phyloP scores from a whole-genome alignment of 208 protist species.

The Leptomonas pyrrhocoris region DNA sequence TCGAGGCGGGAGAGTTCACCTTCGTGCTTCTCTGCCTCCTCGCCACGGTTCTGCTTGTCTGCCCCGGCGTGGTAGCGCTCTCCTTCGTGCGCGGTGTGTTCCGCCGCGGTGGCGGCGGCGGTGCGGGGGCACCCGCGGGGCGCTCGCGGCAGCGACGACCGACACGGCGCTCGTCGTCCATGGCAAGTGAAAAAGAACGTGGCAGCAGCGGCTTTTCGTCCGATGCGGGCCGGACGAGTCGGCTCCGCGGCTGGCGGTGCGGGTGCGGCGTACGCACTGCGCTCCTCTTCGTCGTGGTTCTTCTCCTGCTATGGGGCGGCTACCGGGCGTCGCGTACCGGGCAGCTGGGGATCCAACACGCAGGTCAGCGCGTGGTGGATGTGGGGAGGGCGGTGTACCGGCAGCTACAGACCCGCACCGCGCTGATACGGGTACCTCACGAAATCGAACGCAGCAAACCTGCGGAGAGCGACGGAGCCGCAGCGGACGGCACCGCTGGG shows the following conservation, averaged over 20 bases:
- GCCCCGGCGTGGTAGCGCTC: constrained; percentile 2
- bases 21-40: constrained; percentile 26
- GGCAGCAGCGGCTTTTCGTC: no score
- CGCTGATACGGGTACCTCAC: constrained; percentile 14
- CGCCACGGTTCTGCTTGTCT: constrained; percentile 22
- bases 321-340: constrained; percentile 12
- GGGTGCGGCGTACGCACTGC: not conserved
- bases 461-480: not conserved
- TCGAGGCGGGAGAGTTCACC: constrained; percentile 15
- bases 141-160: no score
- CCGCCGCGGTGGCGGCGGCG: not conserved
- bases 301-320: constrained; percentile 4
- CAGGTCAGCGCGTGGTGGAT: not conserved
- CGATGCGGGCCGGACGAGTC: no score
- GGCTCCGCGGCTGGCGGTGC: not conserved
- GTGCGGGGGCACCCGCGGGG: not conserved
- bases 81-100: constrained; percentile 13
- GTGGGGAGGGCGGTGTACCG: constrained; percentile 11
- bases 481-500: not conserved
- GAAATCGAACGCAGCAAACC: constrained; percentile 12
- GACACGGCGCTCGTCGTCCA: no score
- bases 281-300: constrained; percentile 8
- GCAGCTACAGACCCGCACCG: constrained; percentile 14
- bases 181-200: no score
- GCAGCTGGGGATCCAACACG: not conserved